phyloP scores from a whole-genome alignment of 805 yeast species.

The Zygosaccharomyces kombuchaensis region DNA sequence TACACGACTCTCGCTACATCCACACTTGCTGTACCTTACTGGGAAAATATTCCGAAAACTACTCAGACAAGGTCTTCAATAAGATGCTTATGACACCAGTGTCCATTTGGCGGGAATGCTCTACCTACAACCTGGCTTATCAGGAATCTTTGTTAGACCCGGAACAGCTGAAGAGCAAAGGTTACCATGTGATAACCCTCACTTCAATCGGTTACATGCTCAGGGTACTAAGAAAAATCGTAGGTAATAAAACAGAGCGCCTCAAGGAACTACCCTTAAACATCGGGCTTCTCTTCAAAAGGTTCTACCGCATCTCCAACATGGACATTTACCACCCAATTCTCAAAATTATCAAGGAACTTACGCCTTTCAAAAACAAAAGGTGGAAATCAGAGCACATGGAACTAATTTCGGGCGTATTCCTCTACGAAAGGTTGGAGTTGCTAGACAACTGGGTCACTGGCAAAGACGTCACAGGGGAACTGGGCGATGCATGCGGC shows the following conservation, averaged over 20 bases:
- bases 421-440: slow-evolving; percentile 65
- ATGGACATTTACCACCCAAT: slow-evolving; percentile 61
- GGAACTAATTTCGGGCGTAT: slow-evolving; percentile 88
- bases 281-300: slow-evolving; percentile 32
- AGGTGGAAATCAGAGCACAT: slow-evolving; percentile 92
- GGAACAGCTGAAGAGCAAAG: neutral
- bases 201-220: slow-evolving; percentile 35
- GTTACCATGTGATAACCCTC: slow-evolving; percentile 12
- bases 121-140: slow-evolving; percentile 16
- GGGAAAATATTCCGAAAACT: slow-evolving; percentile 26
- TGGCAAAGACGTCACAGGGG: slow-evolving; percentile 73
- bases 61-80: slow-evolving; percentile 33
- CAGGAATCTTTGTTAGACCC: slow-evolving; percentile 1
- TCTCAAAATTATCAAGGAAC: slow-evolving; percentile 66
- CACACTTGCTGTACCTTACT: slow-evolving; percentile 26
- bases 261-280: slow-evolving; percentile 34
- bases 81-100: slow-evolving; percentile 18
- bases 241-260: slow-evolving; percentile 70
- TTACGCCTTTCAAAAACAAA: slow-evolving; percentile 86
- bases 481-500: slow-evolving; percentile 70
- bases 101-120: slow-evolving; percentile 31
- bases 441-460: slow-evolving; percentile 84
- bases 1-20: slow-evolving; percentile 68
- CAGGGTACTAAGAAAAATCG: slow-evolving; percentile 50
- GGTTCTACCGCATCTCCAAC: slow-evolving; percentile 55